Evolutionary conservation across 129 eudicot genomes (phyloP), one percentile per base, ranked within the genome.

Genomic region (Centella asiatica): DNA sequence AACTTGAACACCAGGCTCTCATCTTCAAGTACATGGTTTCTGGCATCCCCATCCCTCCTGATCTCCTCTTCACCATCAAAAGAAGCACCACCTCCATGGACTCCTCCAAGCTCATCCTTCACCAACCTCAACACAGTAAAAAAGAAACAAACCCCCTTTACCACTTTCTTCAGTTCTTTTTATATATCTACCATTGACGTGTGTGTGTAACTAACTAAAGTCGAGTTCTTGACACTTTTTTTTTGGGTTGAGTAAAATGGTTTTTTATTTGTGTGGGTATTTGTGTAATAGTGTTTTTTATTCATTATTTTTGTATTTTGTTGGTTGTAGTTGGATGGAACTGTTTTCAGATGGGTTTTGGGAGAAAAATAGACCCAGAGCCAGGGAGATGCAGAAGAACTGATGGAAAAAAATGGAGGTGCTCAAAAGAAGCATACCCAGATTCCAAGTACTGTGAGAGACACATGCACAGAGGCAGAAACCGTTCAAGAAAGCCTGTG

Each of bases 401-500:
- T 63, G 97, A 90, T 77, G 97, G 97, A 4, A 90, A 90, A 56
- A 89, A 89, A 57, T 89, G 97, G 97, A 83, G 97, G 54, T 89
- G 97, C 57, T 89, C 97, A 44, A 90, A 90, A 72, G 97, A 90
- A 67, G 97, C 97, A 1, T 83, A 83, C 59, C 84, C 93, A 40
- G 97, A 90, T 78, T 90, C 97, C 18, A 90, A 90, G 76, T 90
- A 90, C 87, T 90, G 97, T 72, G 95, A 90, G 61, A 81, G 97
- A 70, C 97, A 90, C 86, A 90, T 90, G 97, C 97, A 90, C 71
- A 81, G 97, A 86, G 97, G 95, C 78, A 70, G 95, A 67, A 90
- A 90, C 82, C 97, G 97, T 83, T 90, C 97, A 90, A 90, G 95
- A 90, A 90, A 90, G 94, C 97, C 95, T 86, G 95, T 90, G 95